Percentiles rank a stretch among this genome's conserved stretches.
phyloP scores from a whole-genome alignment of 805 yeast species.

The Candida lessepsii region DNA sequence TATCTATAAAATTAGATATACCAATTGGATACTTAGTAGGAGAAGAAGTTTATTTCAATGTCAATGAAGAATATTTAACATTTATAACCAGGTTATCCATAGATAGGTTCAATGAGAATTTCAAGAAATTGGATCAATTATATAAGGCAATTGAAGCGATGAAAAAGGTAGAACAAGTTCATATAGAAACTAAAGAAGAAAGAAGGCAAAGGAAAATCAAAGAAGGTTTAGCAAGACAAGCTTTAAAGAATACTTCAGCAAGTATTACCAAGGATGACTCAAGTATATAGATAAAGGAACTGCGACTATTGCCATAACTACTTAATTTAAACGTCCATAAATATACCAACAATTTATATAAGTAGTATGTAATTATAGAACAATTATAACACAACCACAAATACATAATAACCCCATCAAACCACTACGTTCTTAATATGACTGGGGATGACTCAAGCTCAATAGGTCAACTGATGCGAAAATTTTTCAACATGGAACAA shows the following conservation, averaged over 20 bases:
- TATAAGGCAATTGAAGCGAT: slow-evolving; percentile 41
- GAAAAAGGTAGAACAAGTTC: slow-evolving; percentile 8
- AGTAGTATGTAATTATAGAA: no score
- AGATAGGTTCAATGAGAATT: slow-evolving; percentile 68
- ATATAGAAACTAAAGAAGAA: slow-evolving; percentile 55
- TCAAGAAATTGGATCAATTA: slow-evolving; percentile 51
- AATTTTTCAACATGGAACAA: slow-evolving; percentile 12
- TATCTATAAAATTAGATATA: slow-evolving; percentile 68
- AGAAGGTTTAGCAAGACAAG: slow-evolving; percentile 47
- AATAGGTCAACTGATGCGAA: slow-evolving; percentile 7
- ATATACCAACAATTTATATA: no score
- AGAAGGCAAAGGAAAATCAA: slow-evolving; percentile 50
- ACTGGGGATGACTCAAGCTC: no score
- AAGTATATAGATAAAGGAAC: no score
- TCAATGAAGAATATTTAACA: slow-evolving; percentile 49
- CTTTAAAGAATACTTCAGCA: neutral
- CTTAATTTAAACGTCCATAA: no score
- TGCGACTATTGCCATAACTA: no score
- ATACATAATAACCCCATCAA: no score
- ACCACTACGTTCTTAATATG: no score
- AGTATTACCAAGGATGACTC: no score
- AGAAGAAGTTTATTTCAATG: slow-evolving; percentile 40
- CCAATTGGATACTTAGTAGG: slow-evolving; percentile 64
- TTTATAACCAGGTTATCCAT: slow-evolving; percentile 53
- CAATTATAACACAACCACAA: neutral